Base-by-base conservation (phyloP, 495 filamentous ascomycete genomes). In the Penicillium herquei region DNA sequence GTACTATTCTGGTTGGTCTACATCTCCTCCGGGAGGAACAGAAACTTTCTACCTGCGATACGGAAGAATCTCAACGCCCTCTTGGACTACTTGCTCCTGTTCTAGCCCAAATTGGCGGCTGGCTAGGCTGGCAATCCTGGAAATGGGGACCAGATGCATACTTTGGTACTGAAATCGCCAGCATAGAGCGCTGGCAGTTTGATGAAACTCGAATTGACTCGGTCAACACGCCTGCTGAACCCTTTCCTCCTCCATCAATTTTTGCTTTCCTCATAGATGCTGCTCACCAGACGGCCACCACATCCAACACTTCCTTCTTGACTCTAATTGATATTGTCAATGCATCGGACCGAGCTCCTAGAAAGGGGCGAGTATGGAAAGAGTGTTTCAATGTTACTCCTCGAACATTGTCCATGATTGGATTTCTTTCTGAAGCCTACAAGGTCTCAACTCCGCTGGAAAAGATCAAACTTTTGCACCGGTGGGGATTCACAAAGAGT, bases 1-100 rank as follows among this genome's bases (percentile, higher is more conserved):
- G 83, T 55, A 86, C 84, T 45, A 76, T 93, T 2, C 74, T 97
- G 9, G 75, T 94, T 47, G 85, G 83, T 12, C 78, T 98, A 18
- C 95, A 98, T 68, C 79, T 98, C 7, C 68, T 96, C 4, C 78
- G 87, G 2, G 93, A 98, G 66, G 94, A 98, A 62, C 82, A 88
- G 57, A 97, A 95, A 65, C 83, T 98, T 6, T 85, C 89, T 45
- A 83, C 84, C 30, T 78, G 84, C 16, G 75, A 82, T 18, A 74
- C 78, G 0, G 80, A 87, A 54, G 73, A 78, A 48, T 76, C 79
- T 8, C 77, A 76, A 39, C 70, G 75, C 42, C 73, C 81, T 32
- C 60, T 73, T 31, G 70, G 78, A 43, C 79, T 83, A 53, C 70
- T 96, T 42, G 81, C 82, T 34, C 82, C 86, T 5, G 62, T 96